Evolutionary conservation across 192 early-diverging fungal species (phyloP), one percentile per base, ranked within the genome.

Genomic region (Backusella macrospora): DNA sequence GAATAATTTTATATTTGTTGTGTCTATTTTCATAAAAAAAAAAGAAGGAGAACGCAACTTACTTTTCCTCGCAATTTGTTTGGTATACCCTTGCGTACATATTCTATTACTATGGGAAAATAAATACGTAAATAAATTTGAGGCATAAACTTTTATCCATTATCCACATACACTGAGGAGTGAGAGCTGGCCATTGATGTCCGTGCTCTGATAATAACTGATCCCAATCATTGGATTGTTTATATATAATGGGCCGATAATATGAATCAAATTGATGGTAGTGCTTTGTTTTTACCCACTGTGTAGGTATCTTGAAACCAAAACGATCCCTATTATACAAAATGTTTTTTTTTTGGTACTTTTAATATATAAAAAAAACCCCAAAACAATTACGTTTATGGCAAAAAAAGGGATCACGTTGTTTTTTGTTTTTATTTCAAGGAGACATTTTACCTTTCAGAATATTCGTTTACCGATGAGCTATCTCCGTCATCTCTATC

Each of bases 31-130:
- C n/a, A n/a, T n/a, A 55, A 23, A 55, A 21, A 8, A 55, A 23
- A n/a, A 2, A 48, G 5, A 16, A 52, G 18, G 1, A 52, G 18
- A 23, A 23, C 14, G 9, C 46, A 14, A 39, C 42, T 80, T 80
- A 90, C 86, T 76, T 80, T 70, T 76, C 87, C 85, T 66, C 92
- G 74, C 15, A 91, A 67, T 18, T 84, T 74, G 34, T 86, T 80
- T 23, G 92, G 92, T 67, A 94, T 90, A 9, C 92, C 92, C 71
- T 91, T 91, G 21, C 92, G 87, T 38, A 92, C 80, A 75, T 87
- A 90, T 69, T 87, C 71, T 67, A 92, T 92, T 16, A 91, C 88
- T 86, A 62, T 34, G 29, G 76, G 81, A 81, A 66, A 84, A 82
- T 21, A 75, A 55, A 55, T 8, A 52, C 10, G 29, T 34, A 34